Evolutionary conservation across 768 basidiomycete species (phyloP).

Genomic region (Fomitopsis serialis): DNA sequence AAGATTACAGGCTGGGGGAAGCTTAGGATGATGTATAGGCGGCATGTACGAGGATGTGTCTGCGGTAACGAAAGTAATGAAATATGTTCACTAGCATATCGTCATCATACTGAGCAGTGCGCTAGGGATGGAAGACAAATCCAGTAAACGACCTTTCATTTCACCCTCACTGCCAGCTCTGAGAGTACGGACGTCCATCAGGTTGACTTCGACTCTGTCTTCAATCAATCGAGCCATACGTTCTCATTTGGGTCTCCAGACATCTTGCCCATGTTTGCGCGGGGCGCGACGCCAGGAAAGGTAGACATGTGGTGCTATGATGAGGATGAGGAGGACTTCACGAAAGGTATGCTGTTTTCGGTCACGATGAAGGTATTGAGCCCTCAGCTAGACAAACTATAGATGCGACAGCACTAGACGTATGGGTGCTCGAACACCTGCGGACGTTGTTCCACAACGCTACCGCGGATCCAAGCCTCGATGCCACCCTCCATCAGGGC

Average conservation of each 20-base stretch:
- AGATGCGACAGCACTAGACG: slow-evolving; percentile 76
- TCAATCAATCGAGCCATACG: slow-evolving; percentile 74
- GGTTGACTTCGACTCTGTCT: slow-evolving; percentile 83
- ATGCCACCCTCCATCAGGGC: slow-evolving; percentile 46
- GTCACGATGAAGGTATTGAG: too few relatives aligned
- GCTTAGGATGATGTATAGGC: slow-evolving; percentile 28
- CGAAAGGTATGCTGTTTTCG: slow-evolving; percentile 72
- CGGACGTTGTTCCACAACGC: slow-evolving; percentile 57
- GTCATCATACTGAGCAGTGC: slow-evolving; percentile 8
- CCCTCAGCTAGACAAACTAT: too few relatives aligned
- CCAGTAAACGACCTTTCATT: slow-evolving; percentile 42
- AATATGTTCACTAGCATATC: neutral
- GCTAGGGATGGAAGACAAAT: slow-evolving; percentile 81
- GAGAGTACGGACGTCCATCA: slow-evolving; percentile 11
- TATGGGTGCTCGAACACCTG: slow-evolving; percentile 78
- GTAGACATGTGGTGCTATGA: slow-evolving; percentile 75
- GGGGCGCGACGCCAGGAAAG: slow-evolving; percentile 64
- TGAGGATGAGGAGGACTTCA: slow-evolving; percentile 80
- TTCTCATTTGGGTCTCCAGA: slow-evolving; percentile 88
- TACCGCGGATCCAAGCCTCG: slow-evolving; percentile 42
- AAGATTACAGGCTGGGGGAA: neutral
- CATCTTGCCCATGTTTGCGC: slow-evolving; percentile 82
- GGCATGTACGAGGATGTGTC: slow-evolving; percentile 92
- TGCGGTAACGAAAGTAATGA: slow-evolving; percentile 68
- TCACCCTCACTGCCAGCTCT: slow-evolving; percentile 3